Evolutionary conservation across 106 monocot genomes (phyloP).

Genomic region (Narthecium ossifragum): DNA sequence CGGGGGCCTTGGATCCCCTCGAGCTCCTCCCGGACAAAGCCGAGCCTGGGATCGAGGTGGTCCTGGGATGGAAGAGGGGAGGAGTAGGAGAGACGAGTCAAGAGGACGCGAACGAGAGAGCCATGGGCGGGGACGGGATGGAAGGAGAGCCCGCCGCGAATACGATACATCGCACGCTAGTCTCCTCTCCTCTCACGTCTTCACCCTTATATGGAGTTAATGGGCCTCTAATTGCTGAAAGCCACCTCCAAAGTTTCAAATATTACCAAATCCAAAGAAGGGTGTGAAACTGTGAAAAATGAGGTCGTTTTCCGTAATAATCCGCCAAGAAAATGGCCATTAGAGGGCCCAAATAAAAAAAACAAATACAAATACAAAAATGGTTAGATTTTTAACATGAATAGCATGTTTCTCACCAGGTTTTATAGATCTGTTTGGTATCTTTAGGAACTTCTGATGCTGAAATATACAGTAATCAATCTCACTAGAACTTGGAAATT

Average conservation of each 20-base stretch:
- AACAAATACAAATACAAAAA: no score
- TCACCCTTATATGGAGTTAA: no score
- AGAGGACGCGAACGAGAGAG: neutral
- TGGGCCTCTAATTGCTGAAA: no score
- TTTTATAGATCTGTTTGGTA: neutral
- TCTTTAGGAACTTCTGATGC: neutral
- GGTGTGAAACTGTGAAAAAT: no score
- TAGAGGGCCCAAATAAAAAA: no score
- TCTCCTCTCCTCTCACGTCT: no score
- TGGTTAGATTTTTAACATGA: neutral
- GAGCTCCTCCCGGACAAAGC: conserved; percentile 17
- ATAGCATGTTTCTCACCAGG: neutral
- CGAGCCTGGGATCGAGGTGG: conserved; percentile 9
- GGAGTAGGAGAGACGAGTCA: conserved; percentile 6
- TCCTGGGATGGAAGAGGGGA: neutral
- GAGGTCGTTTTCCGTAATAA: no score
- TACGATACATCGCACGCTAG: no score
- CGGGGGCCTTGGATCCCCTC: conserved; percentile 1
- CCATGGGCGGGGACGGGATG: no score
- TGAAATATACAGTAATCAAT: neutral
- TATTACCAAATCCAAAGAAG: no score
- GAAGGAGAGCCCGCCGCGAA: neutral
- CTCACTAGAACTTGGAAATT: neutral
- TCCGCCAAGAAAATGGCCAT: no score
- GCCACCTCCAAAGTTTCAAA: no score